These are phyloP conservation scores for Scutellaria baicalensis DNA, from an alignment of 257 asterid genomes.

Conservation along the genomic window DNA sequence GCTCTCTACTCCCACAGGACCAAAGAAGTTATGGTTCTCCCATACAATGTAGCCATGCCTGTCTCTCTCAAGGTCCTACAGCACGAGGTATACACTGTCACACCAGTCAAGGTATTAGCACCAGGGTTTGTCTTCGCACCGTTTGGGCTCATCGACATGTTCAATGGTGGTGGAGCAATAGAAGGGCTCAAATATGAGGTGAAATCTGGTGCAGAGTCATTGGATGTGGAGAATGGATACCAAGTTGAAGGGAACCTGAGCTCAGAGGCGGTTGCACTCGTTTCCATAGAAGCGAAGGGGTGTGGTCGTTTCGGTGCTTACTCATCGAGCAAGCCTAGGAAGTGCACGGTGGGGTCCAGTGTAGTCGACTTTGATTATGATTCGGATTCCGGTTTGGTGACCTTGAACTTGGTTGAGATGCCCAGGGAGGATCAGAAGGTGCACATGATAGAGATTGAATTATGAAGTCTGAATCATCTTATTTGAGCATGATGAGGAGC, in stretches of 20 bases:
- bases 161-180: conserved; percentile 75
- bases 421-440: conserved; percentile 31
- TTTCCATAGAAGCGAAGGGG: conserved; percentile 35
- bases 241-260: conserved; percentile 23
- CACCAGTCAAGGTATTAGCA: conserved; percentile 50
- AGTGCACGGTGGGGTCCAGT: conserved; percentile 26
- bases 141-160: conserved; percentile 76
- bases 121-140: conserved; percentile 67
- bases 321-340: conserved; percentile 39
- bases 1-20: conserved; percentile 47
- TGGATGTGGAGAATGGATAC: conserved; percentile 20
- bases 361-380: conserved; percentile 29
- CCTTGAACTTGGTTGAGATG: conserved; percentile 35
- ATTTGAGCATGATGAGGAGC: conserved; percentile 5
- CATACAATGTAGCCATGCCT: conserved; percentile 47
- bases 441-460: conserved; percentile 36
- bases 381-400: conserved; percentile 29
- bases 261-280: conserved; percentile 10
- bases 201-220: conserved; percentile 26
- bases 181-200: conserved; percentile 50
- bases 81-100: conserved; percentile 64
- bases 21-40: conserved; percentile 37
- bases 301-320: conserved; percentile 50
- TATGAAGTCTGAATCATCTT: conserved; percentile 12
- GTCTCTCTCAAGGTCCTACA: conserved; percentile 74